These are phyloP conservation scores for Pneumocystis sp. DNA, from an alignment of 1,139 yeast genomes.

Conservation along the genomic window DNA sequence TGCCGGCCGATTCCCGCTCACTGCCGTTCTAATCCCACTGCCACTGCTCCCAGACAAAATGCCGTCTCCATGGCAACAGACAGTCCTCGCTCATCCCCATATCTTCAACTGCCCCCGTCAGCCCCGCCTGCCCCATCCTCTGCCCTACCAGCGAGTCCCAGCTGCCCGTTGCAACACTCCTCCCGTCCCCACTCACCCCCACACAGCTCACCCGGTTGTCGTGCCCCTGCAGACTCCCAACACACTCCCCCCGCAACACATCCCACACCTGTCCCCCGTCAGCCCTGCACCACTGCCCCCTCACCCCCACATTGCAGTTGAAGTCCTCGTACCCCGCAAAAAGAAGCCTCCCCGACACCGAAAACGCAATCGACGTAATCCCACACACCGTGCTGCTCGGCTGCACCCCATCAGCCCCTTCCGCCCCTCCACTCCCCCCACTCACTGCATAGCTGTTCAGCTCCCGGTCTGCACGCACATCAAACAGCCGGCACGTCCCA, in stretches of 20 bases:
- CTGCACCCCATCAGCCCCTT: neutral
- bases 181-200: constrained; percentile 57
- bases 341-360: constrained; percentile 60
- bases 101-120: constrained; percentile 13
- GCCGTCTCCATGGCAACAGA: too few species aligned
- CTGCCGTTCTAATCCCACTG: too few species aligned
- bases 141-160: constrained; percentile 22
- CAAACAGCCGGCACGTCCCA: constrained; percentile 57
- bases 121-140: constrained; percentile 24
- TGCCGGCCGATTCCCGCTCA: too few species aligned
- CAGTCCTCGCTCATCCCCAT: too few species aligned
- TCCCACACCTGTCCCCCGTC: constrained; percentile 84
- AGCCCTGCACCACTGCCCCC: too few species aligned
- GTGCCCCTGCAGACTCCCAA: constrained; percentile 50
- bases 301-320: constrained; percentile 15
- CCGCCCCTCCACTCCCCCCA: too few species aligned
- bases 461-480: constrained; percentile 63
- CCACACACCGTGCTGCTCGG: constrained; percentile 25
- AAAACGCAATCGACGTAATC: constrained; percentile 56
- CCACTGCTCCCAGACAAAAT: too few species aligned
- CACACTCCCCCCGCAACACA: constrained; percentile 44
- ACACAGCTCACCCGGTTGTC: constrained; percentile 49
- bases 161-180: constrained; percentile 25
- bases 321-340: constrained; percentile 62
- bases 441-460: constrained; percentile 33